phyloP scores from a whole-genome alignment of 345 rosid genomes.

The Lepidium africanum region DNA sequence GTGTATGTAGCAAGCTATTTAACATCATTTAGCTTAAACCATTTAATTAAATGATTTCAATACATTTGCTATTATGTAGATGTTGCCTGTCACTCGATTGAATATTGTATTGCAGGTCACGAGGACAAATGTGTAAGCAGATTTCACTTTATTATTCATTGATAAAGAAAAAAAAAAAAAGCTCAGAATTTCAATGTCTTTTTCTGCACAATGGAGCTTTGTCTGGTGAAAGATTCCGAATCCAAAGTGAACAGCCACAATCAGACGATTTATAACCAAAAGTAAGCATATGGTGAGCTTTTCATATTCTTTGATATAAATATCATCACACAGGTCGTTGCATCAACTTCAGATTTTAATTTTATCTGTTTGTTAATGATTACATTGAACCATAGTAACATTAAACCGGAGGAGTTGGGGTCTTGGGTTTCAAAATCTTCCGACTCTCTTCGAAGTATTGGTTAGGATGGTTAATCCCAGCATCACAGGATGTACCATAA shows the following conservation, averaged over 20 bases:
- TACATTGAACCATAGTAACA: not conserved
- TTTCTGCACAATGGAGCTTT: not conserved
- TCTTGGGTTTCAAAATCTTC: constrained; percentile 60
- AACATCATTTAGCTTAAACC: not conserved
- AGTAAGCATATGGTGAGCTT: not conserved
- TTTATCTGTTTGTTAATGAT: not conserved
- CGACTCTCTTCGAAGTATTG: constrained; percentile 83
- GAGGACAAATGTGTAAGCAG: not conserved
- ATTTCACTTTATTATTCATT: not conserved
- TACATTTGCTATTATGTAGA: not conserved
- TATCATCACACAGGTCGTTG: not conserved
- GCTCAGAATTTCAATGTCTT: not conserved
- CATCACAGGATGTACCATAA: constrained; percentile 57
- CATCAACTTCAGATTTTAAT: not conserved
- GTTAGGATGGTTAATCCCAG: constrained; percentile 91
- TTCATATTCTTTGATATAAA: too few relatives aligned
- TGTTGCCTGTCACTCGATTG: not conserved
- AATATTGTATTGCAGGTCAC: not conserved
- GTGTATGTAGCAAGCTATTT: not conserved
- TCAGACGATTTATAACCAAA: not conserved
- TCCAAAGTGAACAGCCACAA: not conserved
- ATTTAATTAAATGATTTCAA: not conserved
- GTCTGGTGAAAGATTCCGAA: not conserved
- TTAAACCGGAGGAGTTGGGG: constrained; percentile 21
- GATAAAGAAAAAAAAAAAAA: not conserved